Conservation (phyloP, 1,284 basidiomycete genomes). For the Retiboletus fuscus region DNA sequence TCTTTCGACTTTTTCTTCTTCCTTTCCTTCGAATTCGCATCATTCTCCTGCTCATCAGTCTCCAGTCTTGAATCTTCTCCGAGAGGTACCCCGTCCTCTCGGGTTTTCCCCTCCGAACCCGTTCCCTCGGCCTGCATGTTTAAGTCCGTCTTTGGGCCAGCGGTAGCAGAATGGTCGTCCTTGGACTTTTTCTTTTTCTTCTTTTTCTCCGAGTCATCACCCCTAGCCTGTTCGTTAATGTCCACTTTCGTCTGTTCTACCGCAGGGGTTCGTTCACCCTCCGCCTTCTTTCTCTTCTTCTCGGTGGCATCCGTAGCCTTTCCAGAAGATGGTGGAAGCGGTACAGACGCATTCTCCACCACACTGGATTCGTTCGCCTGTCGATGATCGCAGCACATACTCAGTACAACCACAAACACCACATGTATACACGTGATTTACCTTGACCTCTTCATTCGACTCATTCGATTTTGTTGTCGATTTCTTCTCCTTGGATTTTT, state of each 20-base stretch:
- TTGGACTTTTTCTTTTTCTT: slow-evolving; percentile 38
- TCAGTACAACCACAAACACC: slow-evolving; percentile 23
- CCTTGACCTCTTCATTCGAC: slow-evolving; percentile 22
- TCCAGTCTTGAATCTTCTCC: slow-evolving; percentile 8
- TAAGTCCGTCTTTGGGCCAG: slow-evolving; percentile 7
- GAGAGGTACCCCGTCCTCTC: not conserved
- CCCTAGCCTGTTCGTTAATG: slow-evolving; percentile 25
- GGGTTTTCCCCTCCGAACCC: slow-evolving; percentile 24
- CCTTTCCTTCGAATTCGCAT: slow-evolving; percentile 33
- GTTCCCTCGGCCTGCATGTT: not conserved
- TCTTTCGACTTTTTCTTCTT: slow-evolving; percentile 42
- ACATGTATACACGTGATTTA: slow-evolving; percentile 29
- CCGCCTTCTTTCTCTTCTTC: slow-evolving; percentile 44
- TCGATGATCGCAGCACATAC: not conserved
- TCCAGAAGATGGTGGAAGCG: slow-evolving; percentile 8
- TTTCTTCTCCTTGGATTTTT: slow-evolving; percentile 48
- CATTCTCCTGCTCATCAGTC: slow-evolving; percentile 22
- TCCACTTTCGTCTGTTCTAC: slow-evolving; percentile 11
- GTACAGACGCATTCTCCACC: slow-evolving; percentile 1
- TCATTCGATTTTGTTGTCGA: slow-evolving; percentile 41
- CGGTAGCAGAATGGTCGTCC: slow-evolving; percentile 2
- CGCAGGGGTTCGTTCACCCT: not conserved
- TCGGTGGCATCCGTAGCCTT: slow-evolving; percentile 24
- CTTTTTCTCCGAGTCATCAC: slow-evolving; percentile 42
- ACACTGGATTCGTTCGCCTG: slow-evolving; percentile 18